Evolutionary conservation across 2,329 filamentous ascomycete genomes (phyloP), one percentile per base, ranked within the genome.

Genomic region (Neonectria faginata): DNA sequence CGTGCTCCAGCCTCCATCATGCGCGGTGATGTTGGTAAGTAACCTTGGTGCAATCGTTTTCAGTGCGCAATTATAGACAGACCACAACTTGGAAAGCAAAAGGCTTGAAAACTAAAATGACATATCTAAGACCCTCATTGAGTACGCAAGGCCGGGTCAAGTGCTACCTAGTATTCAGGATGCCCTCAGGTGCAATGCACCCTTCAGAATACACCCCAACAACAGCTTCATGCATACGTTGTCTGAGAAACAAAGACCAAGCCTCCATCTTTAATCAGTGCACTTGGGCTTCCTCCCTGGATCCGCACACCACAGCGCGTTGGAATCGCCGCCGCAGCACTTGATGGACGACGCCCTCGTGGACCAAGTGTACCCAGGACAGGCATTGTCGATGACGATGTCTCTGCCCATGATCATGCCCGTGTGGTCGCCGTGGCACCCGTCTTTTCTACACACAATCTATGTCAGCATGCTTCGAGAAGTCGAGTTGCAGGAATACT

Each of bases 371-470:
- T 64, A 60, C n/a, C n/a, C 16, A 2, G 66, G 60, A 55, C 66
- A 68, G 8, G 62, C 47, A 36, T 60, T 53, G 45, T 66, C 57
- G 6, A 22, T 27, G 9, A 54, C 11, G 25, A 68, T 25, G 22
- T 62, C 39, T 3, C 16, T 25, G 14, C 66, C 66, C 8, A 55
- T n/a, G 22, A 68, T 53, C 64, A 64, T 66, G 11, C 53, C 64
- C 0, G 66, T 68, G 57, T 68, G 64, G 41, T 61, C 60, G 14
- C 66, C 66, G 6, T 60, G 54, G 51, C 66, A 68, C 2, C 42
- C 44, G 55, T 66, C 41, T 6, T 64, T 54, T 22, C 66, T 68
- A 33, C 16, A 22, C 2, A 16, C n/a, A 6, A n/a, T 39, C 7
- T 11, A 27, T 45, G 18, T 64, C 20, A 60, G 57, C n/a, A 29